Percentiles rank a stretch among this genome's conserved stretches.
These are phyloP conservation scores for Pyronema domesticum DNA, from an alignment of 495 filamentous ascomycete species.

Conservation along the genomic window DNA sequence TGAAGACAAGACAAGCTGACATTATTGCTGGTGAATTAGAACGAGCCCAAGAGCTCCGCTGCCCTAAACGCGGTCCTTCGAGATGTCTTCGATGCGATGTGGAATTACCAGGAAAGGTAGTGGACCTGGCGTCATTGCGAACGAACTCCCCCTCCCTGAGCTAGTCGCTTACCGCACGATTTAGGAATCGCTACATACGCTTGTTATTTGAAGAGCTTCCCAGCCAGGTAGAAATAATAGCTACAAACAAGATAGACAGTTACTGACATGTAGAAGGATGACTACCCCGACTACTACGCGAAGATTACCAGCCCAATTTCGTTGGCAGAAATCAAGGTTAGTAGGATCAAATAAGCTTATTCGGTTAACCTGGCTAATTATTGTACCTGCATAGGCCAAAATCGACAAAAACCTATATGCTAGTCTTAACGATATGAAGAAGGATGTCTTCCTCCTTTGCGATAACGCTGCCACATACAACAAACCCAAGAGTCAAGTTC, in stretches of 20 bases:
- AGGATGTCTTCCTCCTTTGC: conserved; percentile 21
- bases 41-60: background rate
- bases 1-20: background rate
- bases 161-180: conserved; percentile 6
- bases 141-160: background rate
- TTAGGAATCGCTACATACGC: conserved; percentile 21
- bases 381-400: conserved; percentile 13
- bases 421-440: conserved; percentile 15
- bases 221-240: conserved; percentile 11
- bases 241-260: background rate
- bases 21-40: background rate
- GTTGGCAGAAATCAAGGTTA: conserved; percentile 37
- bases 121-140: background rate
- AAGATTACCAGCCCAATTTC: conserved; percentile 37
- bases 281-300: conserved; percentile 38
- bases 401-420: conserved; percentile 18
- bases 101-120: conserved; percentile 23
- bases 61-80: conserved; percentile 1
- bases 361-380: background rate
- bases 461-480: conserved; percentile 24
- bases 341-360: background rate
- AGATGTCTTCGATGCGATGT: conserved; percentile 18
- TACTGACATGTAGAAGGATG: conserved; percentile 19
- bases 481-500: conserved; percentile 24
- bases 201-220: conserved; percentile 23